Conservation (phyloP, 176 grass and related monocot species). For the Musa acuminata region DNA sequence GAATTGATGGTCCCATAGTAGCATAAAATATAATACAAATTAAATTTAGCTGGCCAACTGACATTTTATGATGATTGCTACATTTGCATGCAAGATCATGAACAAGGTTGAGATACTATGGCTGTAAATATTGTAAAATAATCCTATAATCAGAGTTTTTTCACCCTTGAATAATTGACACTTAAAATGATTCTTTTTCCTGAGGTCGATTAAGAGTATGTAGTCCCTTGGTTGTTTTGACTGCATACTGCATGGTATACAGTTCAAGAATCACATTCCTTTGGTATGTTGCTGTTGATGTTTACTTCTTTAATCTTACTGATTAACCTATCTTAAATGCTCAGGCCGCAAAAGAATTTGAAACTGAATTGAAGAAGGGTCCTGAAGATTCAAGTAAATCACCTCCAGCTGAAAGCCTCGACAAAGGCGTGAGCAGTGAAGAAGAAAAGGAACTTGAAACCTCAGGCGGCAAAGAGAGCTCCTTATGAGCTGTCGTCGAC, state of each 20-base stretch:
- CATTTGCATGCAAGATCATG: background rate
- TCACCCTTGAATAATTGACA: background rate
- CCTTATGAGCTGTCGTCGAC: conserved; percentile 9
- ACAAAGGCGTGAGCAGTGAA: conserved; percentile 13
- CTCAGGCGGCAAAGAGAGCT: conserved; percentile 46
- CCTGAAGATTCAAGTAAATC: conserved; percentile 24
- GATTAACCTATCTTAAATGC: background rate
- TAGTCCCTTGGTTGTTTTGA: background rate
- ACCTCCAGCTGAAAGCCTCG: conserved; percentile 27
- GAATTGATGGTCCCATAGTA: background rate
- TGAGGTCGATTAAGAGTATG: background rate
- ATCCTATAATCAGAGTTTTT: background rate
- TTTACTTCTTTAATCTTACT: background rate
- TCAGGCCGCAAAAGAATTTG: conserved; percentile 71
- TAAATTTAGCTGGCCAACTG: background rate
- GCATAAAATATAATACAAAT: background rate
- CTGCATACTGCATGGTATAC: background rate
- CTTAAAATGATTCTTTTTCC: background rate
- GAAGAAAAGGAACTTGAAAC: conserved; percentile 38
- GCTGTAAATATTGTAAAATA: too few species aligned
- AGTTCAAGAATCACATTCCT: background rate
- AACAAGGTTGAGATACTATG: too few species aligned
- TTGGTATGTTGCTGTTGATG: background rate
- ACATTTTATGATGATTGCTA: background rate
- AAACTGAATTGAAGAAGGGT: conserved; percentile 58